A percentile compares a stretch with the other conserved stretches of the same genome.
Evolutionary conservation across 768 basidiomycete genomes (phyloP).

Genomic region (Sarcodon sp.): DNA sequence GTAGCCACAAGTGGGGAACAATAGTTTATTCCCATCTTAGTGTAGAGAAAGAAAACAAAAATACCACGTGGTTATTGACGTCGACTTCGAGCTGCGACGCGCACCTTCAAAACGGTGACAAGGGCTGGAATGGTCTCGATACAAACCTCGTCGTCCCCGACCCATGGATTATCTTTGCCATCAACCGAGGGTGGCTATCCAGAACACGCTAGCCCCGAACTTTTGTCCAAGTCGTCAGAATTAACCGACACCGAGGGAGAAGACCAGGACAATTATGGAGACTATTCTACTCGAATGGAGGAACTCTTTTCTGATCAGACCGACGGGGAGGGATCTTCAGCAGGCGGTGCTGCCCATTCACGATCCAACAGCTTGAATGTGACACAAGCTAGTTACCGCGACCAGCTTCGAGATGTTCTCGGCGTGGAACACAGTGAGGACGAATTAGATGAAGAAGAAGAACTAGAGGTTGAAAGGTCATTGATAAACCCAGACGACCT

Average conservation of each 20-base stretch:
- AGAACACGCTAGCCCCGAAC: too few relatives aligned
- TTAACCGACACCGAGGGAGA: conserved; percentile 22
- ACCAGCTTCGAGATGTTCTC: conserved; percentile 61
- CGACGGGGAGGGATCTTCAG: conserved; percentile 12
- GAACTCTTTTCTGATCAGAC: conserved; percentile 38
- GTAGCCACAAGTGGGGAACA: too few relatives aligned
- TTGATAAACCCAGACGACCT: conserved; percentile 22
- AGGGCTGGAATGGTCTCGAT: too few relatives aligned
- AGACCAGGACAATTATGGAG: conserved; percentile 31
- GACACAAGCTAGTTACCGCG: conserved; percentile 37
- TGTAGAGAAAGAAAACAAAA: too few relatives aligned
- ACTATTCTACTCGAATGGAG: conserved; percentile 59
- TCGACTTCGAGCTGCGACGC: too few relatives aligned
- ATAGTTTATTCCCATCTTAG: too few relatives aligned
- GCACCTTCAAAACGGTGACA: too few relatives aligned
- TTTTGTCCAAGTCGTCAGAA: too few relatives aligned
- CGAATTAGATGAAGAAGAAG: conserved; percentile 20
- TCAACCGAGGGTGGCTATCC: too few relatives aligned
- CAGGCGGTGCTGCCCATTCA: conserved; percentile 42
- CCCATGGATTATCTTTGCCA: too few relatives aligned
- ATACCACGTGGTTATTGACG: too few relatives aligned
- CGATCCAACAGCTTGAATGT: conserved; percentile 72
- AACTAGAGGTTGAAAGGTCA: conserved; percentile 30
- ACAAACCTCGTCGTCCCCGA: too few relatives aligned
- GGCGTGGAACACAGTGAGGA: conserved; percentile 48